Base-by-base conservation (phyloP, 495 filamentous ascomycete genomes). In the Darksidea phi region DNA sequence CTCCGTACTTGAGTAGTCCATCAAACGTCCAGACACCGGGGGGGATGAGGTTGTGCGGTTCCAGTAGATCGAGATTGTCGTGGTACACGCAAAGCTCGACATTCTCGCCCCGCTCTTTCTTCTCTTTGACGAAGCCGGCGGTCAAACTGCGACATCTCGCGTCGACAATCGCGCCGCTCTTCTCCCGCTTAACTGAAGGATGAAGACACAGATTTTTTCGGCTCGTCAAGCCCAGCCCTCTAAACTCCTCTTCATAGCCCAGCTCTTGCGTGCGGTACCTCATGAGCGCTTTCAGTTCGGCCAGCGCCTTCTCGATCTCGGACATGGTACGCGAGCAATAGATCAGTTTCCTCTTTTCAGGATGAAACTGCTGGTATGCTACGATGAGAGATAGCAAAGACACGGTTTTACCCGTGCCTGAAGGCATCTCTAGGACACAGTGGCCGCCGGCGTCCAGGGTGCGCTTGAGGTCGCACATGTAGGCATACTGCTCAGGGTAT, bases 341-440 rank as follows among this genome's bases (percentile, higher is more conserved):
- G 36, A 99, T 97, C 51, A 99, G 83, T 74, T 97, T 97, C 38
- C 94, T 79, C 62, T 93, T 88, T 71, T 94, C 89, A 4, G 90
- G 87, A 59, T 90, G 91, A 70, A 91, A 86, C 71, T 90, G 86
- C 73, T 97, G 95, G 68, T 97, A 97, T 49, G 94, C 91, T 48
- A 99, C 85, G 64, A 99, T 99, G 64, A 99, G 80, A 0, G 94
- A 96, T 23, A 99, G 80, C 0, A 99, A 80, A 1, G 94, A 96
- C 20, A 99, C 88, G 0, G 94, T 99, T 78, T 99, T 99, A 49
- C 94, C 94, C 25, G 94, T 99, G n/a, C 94, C 94, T 54, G 94
- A 99, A 78, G 94, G 94, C 94, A 99, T 99, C 76, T 99, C 94
- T 70, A 99, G 78, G n/a, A 99, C 92, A 75, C 91, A 95, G 77